Percentiles rank a stretch among this genome's conserved stretches.
phyloP scores from a whole-genome alignment of 1,139 yeast species.

The Kodamaea sp. region DNA sequence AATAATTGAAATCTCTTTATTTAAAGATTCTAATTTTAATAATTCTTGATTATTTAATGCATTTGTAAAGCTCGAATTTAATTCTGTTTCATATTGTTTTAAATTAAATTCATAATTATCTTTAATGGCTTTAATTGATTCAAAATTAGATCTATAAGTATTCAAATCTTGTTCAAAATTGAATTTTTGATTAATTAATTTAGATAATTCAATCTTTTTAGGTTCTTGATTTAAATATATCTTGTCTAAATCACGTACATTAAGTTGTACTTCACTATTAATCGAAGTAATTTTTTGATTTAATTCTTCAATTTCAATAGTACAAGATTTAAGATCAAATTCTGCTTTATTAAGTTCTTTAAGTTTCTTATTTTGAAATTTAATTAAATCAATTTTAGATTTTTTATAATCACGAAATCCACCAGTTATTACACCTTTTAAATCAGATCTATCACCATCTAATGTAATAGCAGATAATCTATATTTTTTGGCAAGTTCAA shows the following conservation, averaged over 20 bases:
- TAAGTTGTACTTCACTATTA: constrained; percentile 45
- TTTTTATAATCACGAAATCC: constrained; percentile 73
- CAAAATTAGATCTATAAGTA: constrained; percentile 21
- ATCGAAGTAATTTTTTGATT: constrained; percentile 27
- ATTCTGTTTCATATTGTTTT: constrained; percentile 48
- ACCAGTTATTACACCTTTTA: constrained; percentile 81
- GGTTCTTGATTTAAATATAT: constrained; percentile 43
- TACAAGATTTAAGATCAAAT: constrained; percentile 20
- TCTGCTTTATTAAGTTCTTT: constrained; percentile 42
- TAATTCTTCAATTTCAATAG: constrained; percentile 20
- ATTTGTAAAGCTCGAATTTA: constrained; percentile 51
- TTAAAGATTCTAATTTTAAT: constrained; percentile 36
- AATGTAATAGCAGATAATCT: constrained; percentile 78
- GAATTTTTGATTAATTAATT: constrained; percentile 36
- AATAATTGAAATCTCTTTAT: constrained; percentile 33
- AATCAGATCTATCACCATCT: constrained; percentile 88
- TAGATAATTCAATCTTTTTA: constrained; percentile 38
- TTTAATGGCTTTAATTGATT: constrained; percentile 22
- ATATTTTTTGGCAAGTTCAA: constrained; percentile 59
- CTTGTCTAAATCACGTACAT: constrained; percentile 35
- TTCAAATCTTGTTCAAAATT: constrained; percentile 42
- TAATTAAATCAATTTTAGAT: constrained; percentile 70
- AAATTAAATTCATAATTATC: constrained; percentile 28
- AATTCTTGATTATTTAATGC: constrained; percentile 43
- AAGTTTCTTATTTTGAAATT: constrained; percentile 50